Evolutionary conservation across 2,329 filamentous ascomycete genomes (phyloP).

Genomic region (Ilyonectria robusta): DNA sequence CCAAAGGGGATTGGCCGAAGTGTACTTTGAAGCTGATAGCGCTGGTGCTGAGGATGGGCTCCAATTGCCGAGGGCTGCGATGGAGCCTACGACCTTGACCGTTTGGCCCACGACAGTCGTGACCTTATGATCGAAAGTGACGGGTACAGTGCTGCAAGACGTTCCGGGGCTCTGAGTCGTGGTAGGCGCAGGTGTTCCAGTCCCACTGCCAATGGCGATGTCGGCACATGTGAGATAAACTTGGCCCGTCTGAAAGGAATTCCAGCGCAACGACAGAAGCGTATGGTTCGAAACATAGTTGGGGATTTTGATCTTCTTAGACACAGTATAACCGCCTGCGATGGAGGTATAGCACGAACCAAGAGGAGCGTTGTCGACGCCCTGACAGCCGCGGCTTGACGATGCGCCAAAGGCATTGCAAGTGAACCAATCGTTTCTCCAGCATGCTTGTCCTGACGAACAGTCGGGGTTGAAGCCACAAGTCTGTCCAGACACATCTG

Average conservation of each 20-base stretch:
- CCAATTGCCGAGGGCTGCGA: conserved; percentile 65
- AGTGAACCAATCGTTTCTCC: conserved; percentile 68
- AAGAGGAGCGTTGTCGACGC: conserved; percentile 60
- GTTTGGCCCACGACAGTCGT: conserved; percentile 63
- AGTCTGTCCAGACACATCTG: conserved; percentile 63
- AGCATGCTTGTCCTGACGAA: conserved; percentile 58
- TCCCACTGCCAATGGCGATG: conserved; percentile 57
- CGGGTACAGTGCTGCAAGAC: conserved; percentile 50
- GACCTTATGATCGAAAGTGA: conserved; percentile 59
- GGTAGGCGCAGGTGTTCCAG: conserved; percentile 26
- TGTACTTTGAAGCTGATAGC: conserved; percentile 68
- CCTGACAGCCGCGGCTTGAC: conserved; percentile 58
- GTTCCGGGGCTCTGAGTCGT: conserved; percentile 36
- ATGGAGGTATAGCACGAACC: conserved; percentile 67
- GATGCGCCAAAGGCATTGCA: conserved; percentile 59
- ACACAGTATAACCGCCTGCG: conserved; percentile 66
- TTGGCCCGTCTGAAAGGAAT: conserved; percentile 68
- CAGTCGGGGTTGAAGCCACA: conserved; percentile 67
- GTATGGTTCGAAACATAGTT: conserved; percentile 65
- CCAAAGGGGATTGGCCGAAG: conserved; percentile 68
- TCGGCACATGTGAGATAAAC: conserved; percentile 68
- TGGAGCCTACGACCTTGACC: conserved; percentile 63
- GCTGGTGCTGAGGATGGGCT: conserved; percentile 58
- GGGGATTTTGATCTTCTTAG: conserved; percentile 66
- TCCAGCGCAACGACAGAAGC: conserved; percentile 67